Conservation (phyloP, 352 stramenopile species). For the Saprolegnia parasitica region DNA sequence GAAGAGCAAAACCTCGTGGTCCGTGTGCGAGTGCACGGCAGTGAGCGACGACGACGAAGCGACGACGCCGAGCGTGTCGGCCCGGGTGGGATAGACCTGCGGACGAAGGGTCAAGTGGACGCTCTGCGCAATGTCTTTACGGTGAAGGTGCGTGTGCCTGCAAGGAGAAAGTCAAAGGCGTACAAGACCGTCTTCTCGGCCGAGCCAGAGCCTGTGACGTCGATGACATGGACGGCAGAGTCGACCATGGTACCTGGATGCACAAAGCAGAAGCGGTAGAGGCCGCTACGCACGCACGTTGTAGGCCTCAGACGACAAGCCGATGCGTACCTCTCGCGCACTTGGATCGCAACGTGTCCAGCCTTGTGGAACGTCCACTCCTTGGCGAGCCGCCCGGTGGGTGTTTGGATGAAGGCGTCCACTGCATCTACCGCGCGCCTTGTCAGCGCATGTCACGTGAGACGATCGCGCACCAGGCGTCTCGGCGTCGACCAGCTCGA, state of each 20-base stretch:
- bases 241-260: constrained; percentile 11
- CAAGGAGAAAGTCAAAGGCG: constrained; percentile 5
- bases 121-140: neutral
- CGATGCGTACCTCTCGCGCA: neutral
- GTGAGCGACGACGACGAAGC: neutral
- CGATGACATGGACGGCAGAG: too few species aligned
- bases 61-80: neutral
- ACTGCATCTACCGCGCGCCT: neutral
- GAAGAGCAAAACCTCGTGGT: constrained; percentile 3
- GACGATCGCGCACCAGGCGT: neutral
- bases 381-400: constrained; percentile 1
- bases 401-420: neutral
- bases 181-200: neutral
- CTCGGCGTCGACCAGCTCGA: neutral
- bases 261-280: constrained; percentile 13
- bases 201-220: neutral
- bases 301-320: neutral
- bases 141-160: neutral
- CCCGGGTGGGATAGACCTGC: neutral
- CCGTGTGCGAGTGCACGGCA: neutral
- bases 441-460: too few species aligned
- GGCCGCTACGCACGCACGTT: neutral
- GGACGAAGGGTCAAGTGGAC: neutral
- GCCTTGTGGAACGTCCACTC: neutral
- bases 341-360: constrained; percentile 6